Base-by-base conservation (phyloP, 176 grass and related monocot species). In the Melocanna baccifera region DNA sequence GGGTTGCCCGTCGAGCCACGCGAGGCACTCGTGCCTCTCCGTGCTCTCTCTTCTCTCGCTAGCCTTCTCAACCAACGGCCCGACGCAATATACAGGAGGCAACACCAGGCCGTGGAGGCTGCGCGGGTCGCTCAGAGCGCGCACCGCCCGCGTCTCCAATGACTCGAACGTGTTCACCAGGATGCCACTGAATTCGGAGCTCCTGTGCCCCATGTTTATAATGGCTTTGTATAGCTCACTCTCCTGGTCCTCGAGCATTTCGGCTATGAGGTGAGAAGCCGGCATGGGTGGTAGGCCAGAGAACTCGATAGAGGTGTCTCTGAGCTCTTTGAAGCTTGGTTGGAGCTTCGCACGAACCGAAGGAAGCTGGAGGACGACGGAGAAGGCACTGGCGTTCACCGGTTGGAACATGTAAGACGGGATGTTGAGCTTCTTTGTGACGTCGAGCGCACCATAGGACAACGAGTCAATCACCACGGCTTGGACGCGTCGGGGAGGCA, bases 41-140 rank as follows among this genome's bases (percentile, higher is more conserved):
- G 16, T 1, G 4, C 48, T 50, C 34, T 26, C 47, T 10, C 16
- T 20, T 29, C 12, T 20, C 18, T 9, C 20, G 26, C 52, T 67
- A 11, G 48, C 47, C 1, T 3, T 30, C 0, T 3, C 58, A 42
- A 90, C 22, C 7, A 77, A 34, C 0, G 83, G 83, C 4, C 88
- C 83, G 83, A 92, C 13, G 58, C 74, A 71, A 23, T 89, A 90
- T 9, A 84, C 50, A 20, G 74, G 87, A 1, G 91, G 87, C 65
- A 67, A 52, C 2, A 51, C 32, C 1, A 51, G 68, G 29, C 56
- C 82, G 5, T 62, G 69, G 26, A 81, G 58, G 9, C 22, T 57
- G 2, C 36, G 59, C 7, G 78, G 86, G 79, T 86, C 84, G 3
- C 19, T 26, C 5, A 92, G 67, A 46, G 61, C 69, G 14, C 18